phyloP scores from a whole-genome alignment of 1,139 yeast genomes.

The Saccharomyces hybrid region DNA sequence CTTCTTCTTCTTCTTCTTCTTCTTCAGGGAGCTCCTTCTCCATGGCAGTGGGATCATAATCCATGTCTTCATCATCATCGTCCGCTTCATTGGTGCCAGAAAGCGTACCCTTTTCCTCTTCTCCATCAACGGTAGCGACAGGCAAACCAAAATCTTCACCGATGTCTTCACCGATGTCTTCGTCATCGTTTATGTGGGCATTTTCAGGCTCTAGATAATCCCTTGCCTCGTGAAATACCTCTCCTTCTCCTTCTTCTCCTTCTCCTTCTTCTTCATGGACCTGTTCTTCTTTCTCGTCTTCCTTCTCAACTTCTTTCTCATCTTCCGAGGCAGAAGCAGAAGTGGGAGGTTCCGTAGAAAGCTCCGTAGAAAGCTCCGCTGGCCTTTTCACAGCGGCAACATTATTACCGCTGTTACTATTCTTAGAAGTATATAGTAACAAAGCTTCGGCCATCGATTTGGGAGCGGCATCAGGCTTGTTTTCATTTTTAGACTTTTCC shows the following conservation, averaged over 20 bases:
- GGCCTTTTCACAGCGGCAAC: constrained; percentile 4
- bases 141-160: constrained; percentile 8
- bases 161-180: constrained; percentile 10
- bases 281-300: no score
- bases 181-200: no score
- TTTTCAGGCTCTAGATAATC: constrained; percentile 18
- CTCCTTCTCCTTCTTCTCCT: constrained; percentile 8
- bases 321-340: constrained; percentile 3
- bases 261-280: not conserved
- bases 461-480: constrained; percentile 12
- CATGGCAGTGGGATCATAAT: constrained; percentile 9
- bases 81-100: not conserved
- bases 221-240: constrained; percentile 31
- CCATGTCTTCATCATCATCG: constrained; percentile 4
- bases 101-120: not conserved
- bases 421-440: constrained; percentile 16
- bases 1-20: constrained; percentile 18
- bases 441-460: constrained; percentile 26
- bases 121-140: not conserved
- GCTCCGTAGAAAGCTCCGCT: constrained; percentile 10
- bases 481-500: constrained; percentile 6
- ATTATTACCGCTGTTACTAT: not conserved
- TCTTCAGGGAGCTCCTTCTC: constrained; percentile 12
- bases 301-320: constrained; percentile 2
- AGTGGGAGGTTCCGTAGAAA: constrained; percentile 9